phyloP scores from a whole-genome alignment of 2,329 filamentous ascomycete species.

The Colletotrichum aenigma region DNA sequence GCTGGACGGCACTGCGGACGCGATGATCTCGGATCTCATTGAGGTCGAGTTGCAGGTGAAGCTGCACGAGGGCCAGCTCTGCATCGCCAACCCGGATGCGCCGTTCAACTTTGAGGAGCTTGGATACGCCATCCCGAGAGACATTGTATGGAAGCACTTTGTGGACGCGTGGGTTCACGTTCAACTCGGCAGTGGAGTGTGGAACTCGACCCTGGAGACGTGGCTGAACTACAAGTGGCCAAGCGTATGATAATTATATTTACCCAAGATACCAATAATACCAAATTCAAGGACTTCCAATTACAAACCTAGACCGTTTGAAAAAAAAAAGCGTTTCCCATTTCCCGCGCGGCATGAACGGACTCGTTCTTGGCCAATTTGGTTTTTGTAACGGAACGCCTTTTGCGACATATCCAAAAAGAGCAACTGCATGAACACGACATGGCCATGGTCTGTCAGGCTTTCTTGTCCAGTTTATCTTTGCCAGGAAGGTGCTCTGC shows the following conservation, averaged over 20 bases:
- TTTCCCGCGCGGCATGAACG: neutral
- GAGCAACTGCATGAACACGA: neutral
- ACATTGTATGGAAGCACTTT: slow-evolving; percentile 19
- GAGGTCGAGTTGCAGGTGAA: slow-evolving; percentile 17
- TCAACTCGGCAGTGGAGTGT: slow-evolving; percentile 12
- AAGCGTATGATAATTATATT: neutral
- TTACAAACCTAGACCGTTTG: neutral
- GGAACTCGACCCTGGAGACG: slow-evolving; percentile 12
- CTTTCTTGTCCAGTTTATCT: neutral
- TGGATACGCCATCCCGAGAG: slow-evolving; percentile 3
- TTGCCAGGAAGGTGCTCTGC: neutral
- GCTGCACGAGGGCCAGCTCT: slow-evolving; percentile 6
- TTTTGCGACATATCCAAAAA: neutral
- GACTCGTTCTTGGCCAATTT: neutral
- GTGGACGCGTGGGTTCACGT: slow-evolving; percentile 19
- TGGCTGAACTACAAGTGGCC: slow-evolving; percentile 21
- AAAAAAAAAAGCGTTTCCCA: neutral
- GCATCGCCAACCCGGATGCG: slow-evolving; percentile 1
- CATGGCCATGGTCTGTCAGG: neutral
- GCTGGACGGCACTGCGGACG: slow-evolving; percentile 1
- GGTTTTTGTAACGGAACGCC: neutral
- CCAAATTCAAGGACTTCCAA: neutral
- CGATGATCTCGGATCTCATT: slow-evolving; percentile 17
- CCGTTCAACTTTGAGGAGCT: slow-evolving; percentile 21
- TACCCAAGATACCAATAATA: neutral